Evolutionary conservation across 2,329 filamentous ascomycete species (phyloP), one percentile per base, ranked within the genome.

Genomic region (Fusarium pseudoanthophilum): DNA sequence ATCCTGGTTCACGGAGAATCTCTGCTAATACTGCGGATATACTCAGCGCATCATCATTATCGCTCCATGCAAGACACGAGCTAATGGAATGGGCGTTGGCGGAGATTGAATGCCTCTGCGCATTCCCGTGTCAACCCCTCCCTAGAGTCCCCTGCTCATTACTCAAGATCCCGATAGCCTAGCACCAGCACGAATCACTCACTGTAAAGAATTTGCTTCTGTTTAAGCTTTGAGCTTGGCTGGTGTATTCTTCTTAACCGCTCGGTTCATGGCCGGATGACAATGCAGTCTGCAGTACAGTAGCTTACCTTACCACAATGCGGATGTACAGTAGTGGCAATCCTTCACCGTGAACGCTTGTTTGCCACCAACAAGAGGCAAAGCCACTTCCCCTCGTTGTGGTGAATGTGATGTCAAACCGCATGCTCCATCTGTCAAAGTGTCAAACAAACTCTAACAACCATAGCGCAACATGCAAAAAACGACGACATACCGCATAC

Each of bases 51-150:
- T 28, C 32, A 46, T 43, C 49, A 32, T 36, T 34, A 28, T 53
- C 36, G 51, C 14, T 28, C 18, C 40, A 36, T 65, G 39, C 26
- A 55, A 66, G 66, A 60, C 67, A 69, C 53, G 24, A 16, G 24
- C 34, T 42, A 28, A 28, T 69, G 67, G 67, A 69, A 69, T 70
- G 67, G 37, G 18, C 30, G 66, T 69, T 70, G 67, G 52, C 59
- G 11, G 66, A 69, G 59, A 45, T 18, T 45, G 37, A 69, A 69
- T 70, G 46, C 67, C 66, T 65, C 42, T 51, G 58, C 13, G 11
- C 67, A 69, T 69, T 70, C 60, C 67, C 67, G n/a, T 9, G 16
- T 45, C 37, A 34, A 34, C 32, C 32, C 32, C 32, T 34, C 32
- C 32, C 32, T 34, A 32, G 32, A 32, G n/a, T 46, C 24, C 26